These are phyloP conservation scores for Candida vaughaniae DNA, from an alignment of 805 yeast genomes.

Conservation along the genomic window DNA sequence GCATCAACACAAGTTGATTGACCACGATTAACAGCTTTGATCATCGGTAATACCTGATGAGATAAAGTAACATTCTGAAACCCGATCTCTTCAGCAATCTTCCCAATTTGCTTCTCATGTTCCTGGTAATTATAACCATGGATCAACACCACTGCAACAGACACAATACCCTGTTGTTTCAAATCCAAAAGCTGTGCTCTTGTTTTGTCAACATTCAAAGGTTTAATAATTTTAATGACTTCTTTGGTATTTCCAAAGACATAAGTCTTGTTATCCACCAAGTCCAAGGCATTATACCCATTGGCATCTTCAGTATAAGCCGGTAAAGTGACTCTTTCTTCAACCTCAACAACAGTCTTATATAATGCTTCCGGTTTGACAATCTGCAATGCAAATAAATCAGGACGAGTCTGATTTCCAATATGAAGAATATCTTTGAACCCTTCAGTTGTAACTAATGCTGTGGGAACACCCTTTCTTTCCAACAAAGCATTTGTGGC, in stretches of 20 bases:
- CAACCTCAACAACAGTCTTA: slow-evolving; percentile 17
- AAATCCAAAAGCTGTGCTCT: slow-evolving; percentile 40
- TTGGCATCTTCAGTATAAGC: slow-evolving; percentile 44
- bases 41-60: slow-evolving; percentile 72
- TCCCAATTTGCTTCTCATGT: slow-evolving; percentile 49
- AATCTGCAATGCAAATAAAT: slow-evolving; percentile 17
- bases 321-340: slow-evolving; percentile 19
- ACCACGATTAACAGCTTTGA: slow-evolving; percentile 71
- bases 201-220: slow-evolving; percentile 48
- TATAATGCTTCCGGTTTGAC: slow-evolving; percentile 17
- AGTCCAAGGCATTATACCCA: slow-evolving; percentile 13
- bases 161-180: slow-evolving; percentile 57
- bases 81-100: slow-evolving; percentile 62
- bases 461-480: slow-evolving; percentile 20
- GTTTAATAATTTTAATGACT: slow-evolving; percentile 53
- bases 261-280: slow-evolving; percentile 28
- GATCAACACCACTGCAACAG: slow-evolving; percentile 68
- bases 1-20: slow-evolving; percentile 82
- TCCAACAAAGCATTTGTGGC: slow-evolving; percentile 24
- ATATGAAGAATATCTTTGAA: slow-evolving; percentile 20
- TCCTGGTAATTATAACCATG: slow-evolving; percentile 73
- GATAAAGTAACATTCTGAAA: slow-evolving; percentile 70
- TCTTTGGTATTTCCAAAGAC: slow-evolving; percentile 67
- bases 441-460: slow-evolving; percentile 19
- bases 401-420: slow-evolving; percentile 22